These are phyloP conservation scores for Suhomyces pyralidae DNA, from an alignment of 805 yeast genomes.

Conservation along the genomic window DNA sequence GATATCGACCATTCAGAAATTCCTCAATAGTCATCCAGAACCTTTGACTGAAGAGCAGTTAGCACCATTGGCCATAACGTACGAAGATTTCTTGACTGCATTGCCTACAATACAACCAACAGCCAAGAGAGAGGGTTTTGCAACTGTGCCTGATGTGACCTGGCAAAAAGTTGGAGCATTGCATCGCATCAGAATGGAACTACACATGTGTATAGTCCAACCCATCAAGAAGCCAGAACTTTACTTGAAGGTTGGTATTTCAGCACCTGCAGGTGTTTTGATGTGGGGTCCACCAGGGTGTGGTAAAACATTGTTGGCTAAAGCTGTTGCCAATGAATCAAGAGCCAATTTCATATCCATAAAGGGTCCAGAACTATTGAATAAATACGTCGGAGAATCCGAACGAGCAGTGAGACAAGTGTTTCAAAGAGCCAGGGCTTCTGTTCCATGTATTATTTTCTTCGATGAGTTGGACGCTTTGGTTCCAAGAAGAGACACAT, in stretches of 20 bases:
- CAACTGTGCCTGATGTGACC: constrained; percentile 95
- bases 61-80: constrained; percentile 68
- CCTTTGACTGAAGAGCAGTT: constrained; percentile 77
- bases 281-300: constrained; percentile 99
- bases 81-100: constrained; percentile 79
- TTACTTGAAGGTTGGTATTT: constrained; percentile 85
- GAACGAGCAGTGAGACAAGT: constrained; percentile 94
- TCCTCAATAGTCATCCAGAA: constrained; percentile 70
- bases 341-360: constrained; percentile 94
- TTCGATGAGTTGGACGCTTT: constrained; percentile 96
- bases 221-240: constrained; percentile 92
- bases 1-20: constrained; percentile 66
- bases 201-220: constrained; percentile 96
- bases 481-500: constrained; percentile 89
- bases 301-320: constrained; percentile 93
- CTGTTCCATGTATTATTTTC: constrained; percentile 90
- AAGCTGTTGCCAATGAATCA: constrained; percentile 97
- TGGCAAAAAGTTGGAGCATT: constrained; percentile 96
- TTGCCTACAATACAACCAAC: constrained; percentile 94
- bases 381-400: constrained; percentile 94
- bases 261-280: constrained; percentile 94
- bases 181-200: constrained; percentile 72
- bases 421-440: constrained; percentile 86
- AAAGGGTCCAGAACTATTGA: constrained; percentile 91
- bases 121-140: constrained; percentile 97